phyloP scores from a whole-genome alignment of 495 filamentous ascomycete species.

The Rostrohypoxylon terebratum region DNA sequence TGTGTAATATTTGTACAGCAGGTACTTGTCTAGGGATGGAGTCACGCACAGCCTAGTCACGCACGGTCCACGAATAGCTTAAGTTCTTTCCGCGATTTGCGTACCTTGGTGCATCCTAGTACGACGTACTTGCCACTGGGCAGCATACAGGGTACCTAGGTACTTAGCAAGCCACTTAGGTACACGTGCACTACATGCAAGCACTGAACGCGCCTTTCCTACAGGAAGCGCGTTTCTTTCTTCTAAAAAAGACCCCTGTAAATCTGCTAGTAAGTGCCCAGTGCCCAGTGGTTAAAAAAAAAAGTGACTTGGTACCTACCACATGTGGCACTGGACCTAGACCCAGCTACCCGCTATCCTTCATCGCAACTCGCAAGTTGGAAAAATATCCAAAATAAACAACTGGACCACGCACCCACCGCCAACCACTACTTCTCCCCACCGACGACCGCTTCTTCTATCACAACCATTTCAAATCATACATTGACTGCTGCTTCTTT shows the following conservation, averaged over 20 bases:
- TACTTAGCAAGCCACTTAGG: not conserved
- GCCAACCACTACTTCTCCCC: constrained; percentile 26
- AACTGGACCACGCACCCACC: constrained; percentile 27
- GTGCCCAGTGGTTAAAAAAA: constrained; percentile 13
- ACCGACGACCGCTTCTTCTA: constrained; percentile 6
- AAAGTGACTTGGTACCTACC: constrained; percentile 17
- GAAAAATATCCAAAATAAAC: constrained; percentile 28
- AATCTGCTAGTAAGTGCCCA: too few relatives aligned
- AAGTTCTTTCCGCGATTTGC: not conserved
- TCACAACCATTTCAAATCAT: constrained; percentile 7
- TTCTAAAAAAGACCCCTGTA: constrained; percentile 38
- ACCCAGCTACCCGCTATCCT: not conserved
- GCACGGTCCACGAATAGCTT: not conserved
- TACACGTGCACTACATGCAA: constrained; percentile 36
- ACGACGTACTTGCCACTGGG: not conserved
- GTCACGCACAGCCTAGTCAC: not conserved
- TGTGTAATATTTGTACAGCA: too few relatives aligned
- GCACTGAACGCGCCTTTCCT: constrained; percentile 50
- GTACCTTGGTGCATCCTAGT: not conserved
- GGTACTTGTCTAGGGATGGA: not conserved
- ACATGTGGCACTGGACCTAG: too few relatives aligned
- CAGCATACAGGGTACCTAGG: not conserved
- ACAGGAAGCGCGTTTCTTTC: constrained; percentile 44
- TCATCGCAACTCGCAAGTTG: constrained; percentile 21
- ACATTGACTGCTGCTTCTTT: constrained; percentile 1